Evolutionary conservation across 371 early-diverging fungal genomes (phyloP).

Genomic region (Circinella umbellata): DNA sequence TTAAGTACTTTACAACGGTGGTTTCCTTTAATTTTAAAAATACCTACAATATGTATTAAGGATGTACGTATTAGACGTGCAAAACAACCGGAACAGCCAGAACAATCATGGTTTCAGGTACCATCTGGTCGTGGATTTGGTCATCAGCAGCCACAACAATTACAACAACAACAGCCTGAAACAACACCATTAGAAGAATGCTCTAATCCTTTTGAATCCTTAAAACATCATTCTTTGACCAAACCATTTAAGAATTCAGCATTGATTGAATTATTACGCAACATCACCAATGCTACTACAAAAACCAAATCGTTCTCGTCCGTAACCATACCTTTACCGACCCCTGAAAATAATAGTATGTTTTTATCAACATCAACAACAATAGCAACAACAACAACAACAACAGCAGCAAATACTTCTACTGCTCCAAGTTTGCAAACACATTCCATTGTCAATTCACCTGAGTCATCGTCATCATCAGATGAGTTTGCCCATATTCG

Average conservation of each 20-base stretch:
- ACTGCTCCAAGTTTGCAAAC: too few relatives aligned
- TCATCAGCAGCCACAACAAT: neutral
- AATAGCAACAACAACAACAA: neutral
- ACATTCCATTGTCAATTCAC: neutral
- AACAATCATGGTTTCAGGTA: neutral
- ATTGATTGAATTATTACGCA: constrained; percentile 8
- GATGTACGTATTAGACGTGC: constrained; percentile 17
- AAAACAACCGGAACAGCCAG: neutral
- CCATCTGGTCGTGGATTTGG: neutral
- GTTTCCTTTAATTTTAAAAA: constrained; percentile 9
- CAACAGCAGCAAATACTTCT: neutral
- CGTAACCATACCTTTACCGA: too few relatives aligned
- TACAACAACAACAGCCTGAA: neutral
- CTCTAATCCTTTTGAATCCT: neutral
- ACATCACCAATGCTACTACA: neutral
- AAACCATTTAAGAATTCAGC: constrained; percentile 26
- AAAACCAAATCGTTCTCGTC: too few relatives aligned
- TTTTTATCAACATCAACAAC: too few relatives aligned
- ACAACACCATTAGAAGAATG: constrained; percentile 7
- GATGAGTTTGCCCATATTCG: constrained; percentile 23
- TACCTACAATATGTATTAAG: constrained; percentile 18
- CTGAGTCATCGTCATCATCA: neutral
- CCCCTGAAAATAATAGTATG: too few relatives aligned
- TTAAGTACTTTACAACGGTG: constrained; percentile 8
- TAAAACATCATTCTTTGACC: neutral